Percentiles rank a stretch among this genome's conserved stretches.
Conservation (phyloP, 75 land plant genomes). For the Pinus albicaulis region DNA sequence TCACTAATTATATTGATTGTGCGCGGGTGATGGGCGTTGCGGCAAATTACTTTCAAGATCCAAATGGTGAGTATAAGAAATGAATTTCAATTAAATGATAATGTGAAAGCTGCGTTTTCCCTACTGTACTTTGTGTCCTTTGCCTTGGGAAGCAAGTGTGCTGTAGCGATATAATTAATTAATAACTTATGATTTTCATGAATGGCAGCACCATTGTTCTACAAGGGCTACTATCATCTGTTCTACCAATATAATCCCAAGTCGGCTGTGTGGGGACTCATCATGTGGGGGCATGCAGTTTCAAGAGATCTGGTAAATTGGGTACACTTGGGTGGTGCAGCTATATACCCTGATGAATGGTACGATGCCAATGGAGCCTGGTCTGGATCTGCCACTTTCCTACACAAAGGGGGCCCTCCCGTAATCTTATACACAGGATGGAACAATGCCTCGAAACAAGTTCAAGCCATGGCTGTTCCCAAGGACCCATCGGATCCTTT, state of each 20-base stretch:
- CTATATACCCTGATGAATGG: slow-evolving; percentile 29
- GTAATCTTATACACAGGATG: slow-evolving; percentile 61
- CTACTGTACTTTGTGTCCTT: too few species aligned
- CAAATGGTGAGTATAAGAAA: slow-evolving; percentile 10
- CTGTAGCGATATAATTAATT: too few species aligned
- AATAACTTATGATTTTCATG: not conserved
- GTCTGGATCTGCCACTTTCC: slow-evolving; percentile 70
- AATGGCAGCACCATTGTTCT: slow-evolving; percentile 41
- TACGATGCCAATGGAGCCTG: slow-evolving; percentile 65
- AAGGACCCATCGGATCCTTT: slow-evolving; percentile 25
- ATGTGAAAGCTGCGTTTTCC: too few species aligned
- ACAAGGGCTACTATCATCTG: slow-evolving; percentile 48
- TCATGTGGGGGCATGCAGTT: slow-evolving; percentile 53
- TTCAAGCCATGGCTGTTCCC: slow-evolving; percentile 34
- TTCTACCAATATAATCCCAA: slow-evolving; percentile 52
- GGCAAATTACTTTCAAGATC: slow-evolving; percentile 5
- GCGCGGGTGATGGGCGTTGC: not conserved
- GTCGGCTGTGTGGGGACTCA: slow-evolving; percentile 37
- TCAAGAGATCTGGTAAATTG: slow-evolving; percentile 44
- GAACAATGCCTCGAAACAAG: slow-evolving; percentile 10
- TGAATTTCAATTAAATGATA: too few species aligned
- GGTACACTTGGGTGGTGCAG: slow-evolving; percentile 24
- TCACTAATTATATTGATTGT: not conserved
- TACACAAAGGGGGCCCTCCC: slow-evolving; percentile 22
- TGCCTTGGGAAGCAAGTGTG: too few species aligned